Conservation (phyloP, 352 stramenopile species). For the Thalassiosira sp. region DNA sequence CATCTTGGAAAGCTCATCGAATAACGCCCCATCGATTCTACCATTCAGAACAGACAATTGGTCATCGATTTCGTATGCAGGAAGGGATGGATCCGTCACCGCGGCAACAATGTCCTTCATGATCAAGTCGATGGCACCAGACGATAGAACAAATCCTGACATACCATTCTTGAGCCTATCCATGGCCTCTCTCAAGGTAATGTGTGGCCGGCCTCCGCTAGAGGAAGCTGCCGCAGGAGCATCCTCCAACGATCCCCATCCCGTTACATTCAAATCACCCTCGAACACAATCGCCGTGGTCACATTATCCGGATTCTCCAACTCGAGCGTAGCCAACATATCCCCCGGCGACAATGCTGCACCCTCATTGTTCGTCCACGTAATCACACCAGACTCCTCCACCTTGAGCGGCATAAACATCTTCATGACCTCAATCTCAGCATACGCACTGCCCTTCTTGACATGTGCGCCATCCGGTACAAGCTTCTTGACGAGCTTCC, state of each 20-base stretch:
- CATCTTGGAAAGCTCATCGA: constrained; percentile 85
- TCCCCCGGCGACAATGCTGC: constrained; percentile 94
- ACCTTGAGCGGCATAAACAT: constrained; percentile 99
- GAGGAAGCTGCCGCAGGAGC: constrained; percentile 7
- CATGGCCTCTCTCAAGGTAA: constrained; percentile 84
- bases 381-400: constrained; percentile 93
- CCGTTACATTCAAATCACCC: constrained; percentile 78
- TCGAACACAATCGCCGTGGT: constrained; percentile 91
- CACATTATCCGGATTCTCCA: constrained; percentile 97
- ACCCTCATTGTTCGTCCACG: constrained; percentile 94
- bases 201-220: constrained; percentile 76
- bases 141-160: constrained; percentile 88
- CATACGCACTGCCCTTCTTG: constrained; percentile 86
- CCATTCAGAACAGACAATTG: constrained; percentile 94
- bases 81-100: constrained; percentile 86
- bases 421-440: constrained; percentile 99
- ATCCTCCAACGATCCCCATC: constrained; percentile 56
- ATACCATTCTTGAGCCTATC: constrained; percentile 90
- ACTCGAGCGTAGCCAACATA: constrained; percentile 94
- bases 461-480: constrained; percentile 93
- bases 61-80: constrained; percentile 93
- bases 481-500: constrained; percentile 99
- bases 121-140: constrained; percentile 59
- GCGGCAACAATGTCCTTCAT: constrained; percentile 87
- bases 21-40: constrained; percentile 92